phyloP scores from a whole-genome alignment of 179 eudicot genomes.

The Dionaea muscipula region DNA sequence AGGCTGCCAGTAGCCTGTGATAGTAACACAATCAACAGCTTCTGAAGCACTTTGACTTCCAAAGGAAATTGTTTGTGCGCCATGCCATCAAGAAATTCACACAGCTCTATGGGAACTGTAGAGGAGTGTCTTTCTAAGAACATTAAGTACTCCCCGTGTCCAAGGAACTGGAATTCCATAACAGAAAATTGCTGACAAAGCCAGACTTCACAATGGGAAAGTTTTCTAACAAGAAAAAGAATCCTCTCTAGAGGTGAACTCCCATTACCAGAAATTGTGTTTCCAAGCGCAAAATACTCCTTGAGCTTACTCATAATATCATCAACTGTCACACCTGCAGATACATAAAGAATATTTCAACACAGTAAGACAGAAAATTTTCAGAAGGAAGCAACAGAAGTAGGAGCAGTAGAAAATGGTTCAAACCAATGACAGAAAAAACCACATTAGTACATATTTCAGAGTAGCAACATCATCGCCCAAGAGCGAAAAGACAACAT shows the following conservation, averaged over 20 bases:
- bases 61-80: slow-evolving; percentile 26
- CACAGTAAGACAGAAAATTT: not conserved
- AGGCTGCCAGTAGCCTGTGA: slow-evolving; percentile 63
- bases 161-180: slow-evolving; percentile 56
- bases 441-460: too few relatives aligned
- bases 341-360: slow-evolving; percentile 1
- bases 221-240: slow-evolving; percentile 33
- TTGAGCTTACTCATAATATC: slow-evolving; percentile 43
- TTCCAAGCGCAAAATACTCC: slow-evolving; percentile 35
- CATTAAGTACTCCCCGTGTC: slow-evolving; percentile 56
- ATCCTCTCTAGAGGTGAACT: slow-evolving; percentile 25
- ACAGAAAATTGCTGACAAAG: slow-evolving; percentile 55
- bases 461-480: too few relatives aligned
- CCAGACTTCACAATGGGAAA: slow-evolving; percentile 61
- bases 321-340: slow-evolving; percentile 45
- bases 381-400: too few relatives aligned
- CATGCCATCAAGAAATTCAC: slow-evolving; percentile 27
- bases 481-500: too few relatives aligned
- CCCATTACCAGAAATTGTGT: slow-evolving; percentile 15
- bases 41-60: slow-evolving; percentile 49
- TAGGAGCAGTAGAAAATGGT: not conserved
- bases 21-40: slow-evolving; percentile 46
- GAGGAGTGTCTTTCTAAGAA: slow-evolving; percentile 44
- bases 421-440: not conserved
- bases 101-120: slow-evolving; percentile 38